Percentiles rank a stretch among this genome's conserved stretches.
phyloP scores from a whole-genome alignment of 2,329 filamentous ascomycete species.

The Lecanicillium sp. region DNA sequence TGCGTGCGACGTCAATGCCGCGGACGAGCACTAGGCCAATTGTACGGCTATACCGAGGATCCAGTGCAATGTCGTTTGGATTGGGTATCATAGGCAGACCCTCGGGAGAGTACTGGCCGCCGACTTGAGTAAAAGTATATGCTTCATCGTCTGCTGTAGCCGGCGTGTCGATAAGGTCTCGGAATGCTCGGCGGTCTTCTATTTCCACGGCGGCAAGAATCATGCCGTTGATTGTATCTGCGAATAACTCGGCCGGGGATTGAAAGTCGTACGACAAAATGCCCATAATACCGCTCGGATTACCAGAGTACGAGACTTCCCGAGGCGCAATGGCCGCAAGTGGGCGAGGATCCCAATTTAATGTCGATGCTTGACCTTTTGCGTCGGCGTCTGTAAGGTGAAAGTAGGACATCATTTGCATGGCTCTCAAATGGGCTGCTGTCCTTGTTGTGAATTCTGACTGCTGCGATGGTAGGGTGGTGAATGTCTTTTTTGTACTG shows the following conservation, averaged over 20 bases:
- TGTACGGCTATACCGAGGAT: conserved; percentile 50
- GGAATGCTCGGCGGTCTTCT: conserved; percentile 43
- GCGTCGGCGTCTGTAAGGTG: conserved; percentile 33
- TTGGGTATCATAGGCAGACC: conserved; percentile 56
- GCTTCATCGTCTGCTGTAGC: conserved; percentile 15
- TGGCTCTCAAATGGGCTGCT: conserved; percentile 56
- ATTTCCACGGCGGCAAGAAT: conserved; percentile 58
- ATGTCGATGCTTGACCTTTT: not conserved
- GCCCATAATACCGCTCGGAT: conserved; percentile 47
- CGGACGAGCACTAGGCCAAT: conserved; percentile 63
- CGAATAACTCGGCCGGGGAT: conserved; percentile 47
- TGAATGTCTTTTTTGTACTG: conserved; percentile 34
- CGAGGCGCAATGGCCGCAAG: conserved; percentile 51
- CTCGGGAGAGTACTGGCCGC: conserved; percentile 29
- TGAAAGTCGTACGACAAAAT: conserved; percentile 62
- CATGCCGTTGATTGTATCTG: conserved; percentile 61
- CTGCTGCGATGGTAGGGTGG: conserved; percentile 50
- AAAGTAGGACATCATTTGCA: conserved; percentile 78
- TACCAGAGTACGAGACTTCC: conserved; percentile 50
- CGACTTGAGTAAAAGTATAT: too few species aligned
- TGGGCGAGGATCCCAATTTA: conserved; percentile 44
- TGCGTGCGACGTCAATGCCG: conserved; percentile 50
- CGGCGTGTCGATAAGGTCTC: conserved; percentile 16
- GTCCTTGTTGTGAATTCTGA: conserved; percentile 49
- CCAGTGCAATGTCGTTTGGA: conserved; percentile 41